These are phyloP conservation scores for Trichoderma gracile DNA, from an alignment of 2,329 filamentous ascomycete genomes.

Conservation along the genomic window DNA sequence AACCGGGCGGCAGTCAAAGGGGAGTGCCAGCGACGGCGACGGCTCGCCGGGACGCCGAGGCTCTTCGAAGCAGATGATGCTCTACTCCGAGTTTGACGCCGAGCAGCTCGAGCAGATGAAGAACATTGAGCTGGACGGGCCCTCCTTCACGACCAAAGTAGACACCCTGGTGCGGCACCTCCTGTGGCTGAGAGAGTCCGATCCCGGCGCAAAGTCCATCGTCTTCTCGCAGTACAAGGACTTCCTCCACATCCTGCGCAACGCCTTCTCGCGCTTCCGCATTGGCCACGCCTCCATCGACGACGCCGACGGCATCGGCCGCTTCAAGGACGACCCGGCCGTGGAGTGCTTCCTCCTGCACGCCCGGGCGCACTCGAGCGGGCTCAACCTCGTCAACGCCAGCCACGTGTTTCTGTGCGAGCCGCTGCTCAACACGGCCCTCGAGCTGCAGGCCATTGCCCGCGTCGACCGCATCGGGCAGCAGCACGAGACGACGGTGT, in stretches of 20 bases:
- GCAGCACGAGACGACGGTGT: constrained; percentile 82
- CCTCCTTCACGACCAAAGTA: constrained; percentile 86
- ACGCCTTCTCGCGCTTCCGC: constrained; percentile 68
- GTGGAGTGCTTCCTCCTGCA: constrained; percentile 86
- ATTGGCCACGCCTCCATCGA: constrained; percentile 75
- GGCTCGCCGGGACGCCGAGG: constrained; percentile 28
- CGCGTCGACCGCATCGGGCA: constrained; percentile 95
- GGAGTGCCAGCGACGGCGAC: constrained; percentile 14
- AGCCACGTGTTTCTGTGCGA: constrained; percentile 95
- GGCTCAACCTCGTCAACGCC: constrained; percentile 88
- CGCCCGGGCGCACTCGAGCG: constrained; percentile 83
- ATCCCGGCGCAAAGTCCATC: constrained; percentile 86
- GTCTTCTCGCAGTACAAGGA: constrained; percentile 88
- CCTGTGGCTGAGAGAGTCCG: constrained; percentile 78
- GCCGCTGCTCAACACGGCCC: constrained; percentile 86
- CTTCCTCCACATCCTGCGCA: constrained; percentile 72
- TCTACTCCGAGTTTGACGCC: constrained; percentile 77
- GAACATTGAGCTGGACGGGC: constrained; percentile 69
- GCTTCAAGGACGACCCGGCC: constrained; percentile 72
- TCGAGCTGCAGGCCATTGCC: constrained; percentile 93
- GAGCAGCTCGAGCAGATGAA: constrained; percentile 77
- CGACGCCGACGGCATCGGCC: constrained; percentile 65
- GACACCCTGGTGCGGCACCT: constrained; percentile 81
- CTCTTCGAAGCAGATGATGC: constrained; percentile 46
- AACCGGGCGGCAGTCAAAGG: background rate